Conservation (phyloP, 495 filamentous ascomycete genomes). For the Echria macrotheca region DNA sequence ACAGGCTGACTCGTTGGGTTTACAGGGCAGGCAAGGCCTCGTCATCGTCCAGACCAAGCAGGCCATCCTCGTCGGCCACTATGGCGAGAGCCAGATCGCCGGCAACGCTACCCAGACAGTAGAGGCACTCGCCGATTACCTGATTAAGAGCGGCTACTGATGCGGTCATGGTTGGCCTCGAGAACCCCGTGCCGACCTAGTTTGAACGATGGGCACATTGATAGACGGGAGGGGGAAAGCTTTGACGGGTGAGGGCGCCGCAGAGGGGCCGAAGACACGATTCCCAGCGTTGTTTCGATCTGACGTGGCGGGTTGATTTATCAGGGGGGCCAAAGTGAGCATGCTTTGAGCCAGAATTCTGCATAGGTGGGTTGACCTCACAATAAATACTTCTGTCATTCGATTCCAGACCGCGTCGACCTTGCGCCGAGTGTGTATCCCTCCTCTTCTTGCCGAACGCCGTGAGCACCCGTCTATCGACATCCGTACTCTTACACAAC, state of each 20-base stretch:
- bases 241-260: constrained; percentile 1
- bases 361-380: constrained; percentile 21
- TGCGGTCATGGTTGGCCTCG: background rate
- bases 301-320: constrained; percentile 12
- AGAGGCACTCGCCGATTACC: constrained; percentile 69
- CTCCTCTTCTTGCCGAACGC: background rate
- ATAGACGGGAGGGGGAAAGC: background rate
- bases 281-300: constrained; percentile 4
- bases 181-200: background rate
- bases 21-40: constrained; percentile 75
- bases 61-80: constrained; percentile 81
- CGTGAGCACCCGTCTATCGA: constrained; percentile 3
- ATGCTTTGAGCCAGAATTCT: constrained; percentile 24
- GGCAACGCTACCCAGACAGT: constrained; percentile 60
- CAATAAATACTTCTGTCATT: constrained; percentile 11
- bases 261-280: background rate
- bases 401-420: background rate
- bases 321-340: constrained; percentile 4
- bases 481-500: constrained; percentile 5
- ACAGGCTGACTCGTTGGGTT: background rate
- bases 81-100: constrained; percentile 63
- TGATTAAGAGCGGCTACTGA: constrained; percentile 66
- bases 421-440: background rate
- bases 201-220: no score
- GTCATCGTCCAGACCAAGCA: constrained; percentile 75